Percentiles rank a stretch among this genome's conserved stretches.
phyloP scores from a whole-genome alignment of 2,329 filamentous ascomycete genomes.

The Pestalotiopsis sp. region DNA sequence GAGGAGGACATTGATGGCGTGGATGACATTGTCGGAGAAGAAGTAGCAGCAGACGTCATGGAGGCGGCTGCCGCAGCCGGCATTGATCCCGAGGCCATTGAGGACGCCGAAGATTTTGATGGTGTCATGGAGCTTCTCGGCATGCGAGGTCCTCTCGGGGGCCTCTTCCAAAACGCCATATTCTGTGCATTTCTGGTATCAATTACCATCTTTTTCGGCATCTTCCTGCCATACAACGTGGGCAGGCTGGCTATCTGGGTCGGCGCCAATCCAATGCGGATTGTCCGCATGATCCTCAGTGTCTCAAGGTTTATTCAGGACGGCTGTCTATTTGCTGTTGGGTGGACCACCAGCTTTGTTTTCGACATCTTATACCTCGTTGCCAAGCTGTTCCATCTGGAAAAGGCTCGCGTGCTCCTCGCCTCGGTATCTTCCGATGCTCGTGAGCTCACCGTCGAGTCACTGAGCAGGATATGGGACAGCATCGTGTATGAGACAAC shows the following conservation, averaged over 20 bases:
- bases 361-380: conserved; percentile 41
- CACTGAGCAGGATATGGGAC: conserved; percentile 45
- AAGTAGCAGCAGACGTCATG: conserved; percentile 53
- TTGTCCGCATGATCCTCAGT: conserved; percentile 71
- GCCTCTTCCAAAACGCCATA: conserved; percentile 89
- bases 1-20: conserved; percentile 25
- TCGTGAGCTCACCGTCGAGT: conserved; percentile 20
- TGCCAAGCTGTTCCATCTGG: conserved; percentile 33
- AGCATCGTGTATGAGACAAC: conserved; percentile 52
- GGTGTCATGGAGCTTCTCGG: conserved; percentile 95
- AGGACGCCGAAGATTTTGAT: conserved; percentile 91
- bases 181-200: conserved; percentile 92
- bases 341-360: conserved; percentile 47
- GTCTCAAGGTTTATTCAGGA: conserved; percentile 81
- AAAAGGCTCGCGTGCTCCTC: conserved; percentile 24
- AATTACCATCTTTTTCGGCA: conserved; percentile 78
- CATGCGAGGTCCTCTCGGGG: conserved; percentile 89
- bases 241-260: conserved; percentile 82
- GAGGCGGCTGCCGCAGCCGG: conserved; percentile 67
- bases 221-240: conserved; percentile 90
- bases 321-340: conserved; percentile 63
- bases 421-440: conserved; percentile 23
- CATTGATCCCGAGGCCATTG: conserved; percentile 73
- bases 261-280: conserved; percentile 75
- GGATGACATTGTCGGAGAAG: conserved; percentile 38